Evolutionary conservation across 1,284 basidiomycete species (phyloP), one percentile per base, ranked within the genome.

Genomic region (Ustilago bromivora): DNA sequence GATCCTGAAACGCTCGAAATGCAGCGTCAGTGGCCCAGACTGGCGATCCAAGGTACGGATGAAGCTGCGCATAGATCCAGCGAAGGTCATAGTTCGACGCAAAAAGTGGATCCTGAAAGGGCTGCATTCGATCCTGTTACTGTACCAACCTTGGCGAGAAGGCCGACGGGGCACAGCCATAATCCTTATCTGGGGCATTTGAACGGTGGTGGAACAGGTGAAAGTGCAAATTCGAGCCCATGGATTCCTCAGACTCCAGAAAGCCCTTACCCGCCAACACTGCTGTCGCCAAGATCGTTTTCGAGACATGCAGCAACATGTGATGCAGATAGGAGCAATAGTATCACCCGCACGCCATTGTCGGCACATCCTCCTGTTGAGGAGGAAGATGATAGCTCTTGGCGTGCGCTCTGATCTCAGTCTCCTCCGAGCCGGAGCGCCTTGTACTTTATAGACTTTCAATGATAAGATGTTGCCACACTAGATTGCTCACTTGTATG

Each of bases 171-270:
- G 23, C 17, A 46, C 43, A 19, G n/a, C 43, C 43, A 46, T 6
- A 19, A 55, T 17, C n/a, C 64, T 8, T 59, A 54, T 15, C 49
- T 35, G n/a, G 40, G 53, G 10, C 54, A 54, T 38, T 31, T 51
- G 1, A 35, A 34, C 40, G 17, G 32, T 47, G 38, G 40, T 31
- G 9, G 7, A 12, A 17, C 38, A 40, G 38, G 38, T 17, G 49
- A 51, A 11, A 51, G 49, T 17, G 28, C 49, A 31, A 23, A 32
- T 34, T 56, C 36, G 3, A 68, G 58, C 36, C 57, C 67, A 10
- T 74, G 71, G 71, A 59, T 69, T n/a, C 71, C 71, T 2, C 62
- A 53, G 6, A 74, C 71, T 4, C 71, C 71, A 4, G 67, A 74
- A 17, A 63, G 59, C 52, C 59, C 66, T 1, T 74, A 74, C 38